Conservation (phyloP, 2,329 filamentous ascomycete species). For the Alternaria dauci region DNA sequence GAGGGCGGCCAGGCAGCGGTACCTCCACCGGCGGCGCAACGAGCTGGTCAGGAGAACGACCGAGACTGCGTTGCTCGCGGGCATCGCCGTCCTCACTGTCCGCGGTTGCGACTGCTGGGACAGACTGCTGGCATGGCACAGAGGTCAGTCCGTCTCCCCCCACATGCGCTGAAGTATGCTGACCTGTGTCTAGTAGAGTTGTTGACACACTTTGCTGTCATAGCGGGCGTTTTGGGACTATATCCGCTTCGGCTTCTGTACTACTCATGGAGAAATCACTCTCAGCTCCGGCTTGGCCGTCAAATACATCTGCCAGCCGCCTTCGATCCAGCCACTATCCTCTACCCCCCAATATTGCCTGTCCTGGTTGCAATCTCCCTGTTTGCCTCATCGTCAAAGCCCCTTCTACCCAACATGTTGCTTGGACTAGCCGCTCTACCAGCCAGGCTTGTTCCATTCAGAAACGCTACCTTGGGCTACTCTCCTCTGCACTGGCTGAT, state of each 20-base stretch:
- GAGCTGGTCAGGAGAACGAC: slow-evolving; percentile 77
- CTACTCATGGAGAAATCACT: slow-evolving; percentile 39
- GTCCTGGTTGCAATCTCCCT: slow-evolving; percentile 79
- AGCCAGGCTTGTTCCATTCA: slow-evolving; percentile 72
- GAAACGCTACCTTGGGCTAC: slow-evolving; percentile 64
- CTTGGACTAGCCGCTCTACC: slow-evolving; percentile 82
- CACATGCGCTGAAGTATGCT: slow-evolving; percentile 14
- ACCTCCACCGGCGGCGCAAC: slow-evolving; percentile 84
- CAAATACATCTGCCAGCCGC: slow-evolving; percentile 71
- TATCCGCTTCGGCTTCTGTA: slow-evolving; percentile 53
- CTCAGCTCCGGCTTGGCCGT: slow-evolving; percentile 46
- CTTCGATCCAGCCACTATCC: slow-evolving; percentile 91
- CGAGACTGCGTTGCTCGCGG: slow-evolving; percentile 64
- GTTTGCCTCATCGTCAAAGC: slow-evolving; percentile 65
- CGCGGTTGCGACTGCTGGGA: slow-evolving; percentile 50
- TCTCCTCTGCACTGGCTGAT: slow-evolving; percentile 81
- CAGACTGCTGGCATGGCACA: slow-evolving; percentile 51
- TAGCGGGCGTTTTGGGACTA: slow-evolving; percentile 40
- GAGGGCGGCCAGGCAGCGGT: slow-evolving; percentile 66
- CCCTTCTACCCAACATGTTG: slow-evolving; percentile 81
- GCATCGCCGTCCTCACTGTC: slow-evolving; percentile 59
- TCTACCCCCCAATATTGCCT: slow-evolving; percentile 83
- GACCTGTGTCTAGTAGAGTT: slow-evolving; percentile 49
- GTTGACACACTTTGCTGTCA: slow-evolving; percentile 48
- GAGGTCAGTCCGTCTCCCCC: slow-evolving; percentile 40